Evolutionary conservation across 805 yeast species (phyloP), one percentile per base, ranked within the genome.

Genomic region (Debaryomyces tyrocola): DNA sequence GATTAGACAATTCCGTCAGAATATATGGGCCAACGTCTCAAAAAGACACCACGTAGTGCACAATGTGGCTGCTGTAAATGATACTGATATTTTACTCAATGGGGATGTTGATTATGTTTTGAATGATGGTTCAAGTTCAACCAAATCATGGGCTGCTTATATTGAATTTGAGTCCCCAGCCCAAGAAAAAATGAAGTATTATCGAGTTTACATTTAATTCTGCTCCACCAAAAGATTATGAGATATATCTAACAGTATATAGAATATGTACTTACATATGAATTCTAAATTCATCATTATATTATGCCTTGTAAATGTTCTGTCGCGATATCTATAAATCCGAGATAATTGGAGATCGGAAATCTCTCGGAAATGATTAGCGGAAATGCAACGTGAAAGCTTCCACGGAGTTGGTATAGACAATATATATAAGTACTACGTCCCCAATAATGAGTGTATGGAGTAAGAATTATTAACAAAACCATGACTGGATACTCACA

Each of bases 101-200:
- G 54, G 54, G 2, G 39, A 38, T 43, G 54, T 51, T 14, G 52
- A 51, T 15, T 51, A 51, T 20, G 44, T 43, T 8, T 46, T 51
- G 28, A 39, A 37, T n/a, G 46, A 48, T 27, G 48, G 48, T 5
- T 48, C 49, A 17, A 17, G 18, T 10, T 14, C 49, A 18, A 43
- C 34, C 9, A 46, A 33, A 11, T 41, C 39, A 8, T 51, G 52
- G 52, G 54, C 52, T 6, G 54, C 46, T 1, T 31, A 37, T 37
- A 27, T 39, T 40, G 31, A 40, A 18, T 44, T 48, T 29, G 44
- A 28, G 17, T 37, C 46, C 7, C 43, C 14, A 10, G 42, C 20
- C 8, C 33, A 35, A 11, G 20, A 20, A 33, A 45, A 51, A 37
- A 47, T 51, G 51, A 28, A 43, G 29, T 46, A 28, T 18, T 51